A percentile compares a stretch with the other conserved stretches of the same genome.
Conservation (phyloP, 2,329 filamentous ascomycete species). For the Pyrenophora tritici-repentis region DNA sequence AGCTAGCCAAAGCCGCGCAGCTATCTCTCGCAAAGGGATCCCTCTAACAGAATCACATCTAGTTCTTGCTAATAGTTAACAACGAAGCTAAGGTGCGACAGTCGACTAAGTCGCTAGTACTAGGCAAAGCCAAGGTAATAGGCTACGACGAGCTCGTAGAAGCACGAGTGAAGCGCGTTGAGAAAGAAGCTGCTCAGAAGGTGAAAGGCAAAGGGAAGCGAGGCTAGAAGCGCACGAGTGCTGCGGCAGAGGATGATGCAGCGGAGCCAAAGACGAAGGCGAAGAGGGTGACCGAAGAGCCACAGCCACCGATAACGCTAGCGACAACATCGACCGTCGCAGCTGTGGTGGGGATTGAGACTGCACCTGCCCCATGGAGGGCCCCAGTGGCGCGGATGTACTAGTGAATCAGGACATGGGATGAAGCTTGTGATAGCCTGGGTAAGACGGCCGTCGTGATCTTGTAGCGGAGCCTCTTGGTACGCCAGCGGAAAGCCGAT, state of each 20-base stretch:
- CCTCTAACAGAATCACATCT: conserved; percentile 16
- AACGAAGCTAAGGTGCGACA: conserved; percentile 33
- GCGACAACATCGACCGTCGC: too few species aligned
- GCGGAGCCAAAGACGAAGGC: not conserved
- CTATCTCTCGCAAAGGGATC: conserved; percentile 20
- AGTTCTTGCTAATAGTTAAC: conserved; percentile 34
- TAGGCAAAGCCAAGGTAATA: conserved; percentile 32
- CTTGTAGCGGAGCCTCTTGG: not conserved
- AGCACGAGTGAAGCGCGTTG: conserved; percentile 25
- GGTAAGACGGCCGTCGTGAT: not conserved
- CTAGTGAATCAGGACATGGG: not conserved
- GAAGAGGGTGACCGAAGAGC: not conserved
- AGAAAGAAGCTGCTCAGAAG: conserved; percentile 25
- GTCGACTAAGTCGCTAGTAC: conserved; percentile 26
- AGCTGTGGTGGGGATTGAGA: too few species aligned
- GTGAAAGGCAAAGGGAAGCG: conserved; percentile 6
- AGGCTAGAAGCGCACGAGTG: not conserved
- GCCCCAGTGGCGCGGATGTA: conserved; percentile 2
- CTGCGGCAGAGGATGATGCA: not conserved
- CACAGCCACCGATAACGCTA: not conserved
- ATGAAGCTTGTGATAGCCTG: not conserved
- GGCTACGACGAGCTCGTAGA: conserved; percentile 28
- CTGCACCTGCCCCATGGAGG: not conserved
- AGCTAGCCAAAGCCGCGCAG: conserved; percentile 26
- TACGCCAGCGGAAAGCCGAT: not conserved